Evolutionary conservation across 495 filamentous ascomycete genomes (phyloP).

Genomic region (Xanthoparmelia taractica): DNA sequence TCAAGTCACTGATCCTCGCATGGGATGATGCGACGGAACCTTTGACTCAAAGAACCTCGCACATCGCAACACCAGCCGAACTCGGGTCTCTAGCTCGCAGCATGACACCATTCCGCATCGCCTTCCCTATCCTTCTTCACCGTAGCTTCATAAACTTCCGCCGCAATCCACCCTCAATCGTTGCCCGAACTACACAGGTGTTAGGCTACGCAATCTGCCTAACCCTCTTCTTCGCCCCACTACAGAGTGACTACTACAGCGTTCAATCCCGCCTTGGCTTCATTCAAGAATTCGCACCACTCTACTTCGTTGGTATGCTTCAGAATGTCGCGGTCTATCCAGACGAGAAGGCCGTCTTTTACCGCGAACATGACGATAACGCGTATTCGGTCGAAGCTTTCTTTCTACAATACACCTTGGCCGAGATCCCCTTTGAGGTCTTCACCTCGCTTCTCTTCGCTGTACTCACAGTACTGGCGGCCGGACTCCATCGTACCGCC

Average conservation of each 20-base stretch:
- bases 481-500: conserved; percentile 52
- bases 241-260: conserved; percentile 57
- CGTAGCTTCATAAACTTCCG: conserved; percentile 59
- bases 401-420: conserved; percentile 55
- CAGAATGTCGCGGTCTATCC: conserved; percentile 71
- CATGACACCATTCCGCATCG: conserved; percentile 51
- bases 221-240: conserved; percentile 62
- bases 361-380: conserved; percentile 43
- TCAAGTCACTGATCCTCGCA: conserved; percentile 47
- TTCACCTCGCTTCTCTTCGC: conserved; percentile 55
- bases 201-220: conserved; percentile 58
- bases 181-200: conserved; percentile 61
- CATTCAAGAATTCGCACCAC: conserved; percentile 56
- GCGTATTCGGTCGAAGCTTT: conserved; percentile 62
- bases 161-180: conserved; percentile 54
- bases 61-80: conserved; percentile 59
- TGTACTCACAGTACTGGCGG: conserved; percentile 49
- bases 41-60: conserved; percentile 27
- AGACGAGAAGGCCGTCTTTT: conserved; percentile 35
- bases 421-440: conserved; percentile 65
- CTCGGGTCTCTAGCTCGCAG: conserved; percentile 55
- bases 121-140: conserved; percentile 56
- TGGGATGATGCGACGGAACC: conserved; percentile 36
- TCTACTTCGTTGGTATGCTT: conserved; percentile 74
- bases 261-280: conserved; percentile 67